Evolutionary conservation across 495 filamentous ascomycete genomes (phyloP).

Genomic region (Penicillium cataractarum): DNA sequence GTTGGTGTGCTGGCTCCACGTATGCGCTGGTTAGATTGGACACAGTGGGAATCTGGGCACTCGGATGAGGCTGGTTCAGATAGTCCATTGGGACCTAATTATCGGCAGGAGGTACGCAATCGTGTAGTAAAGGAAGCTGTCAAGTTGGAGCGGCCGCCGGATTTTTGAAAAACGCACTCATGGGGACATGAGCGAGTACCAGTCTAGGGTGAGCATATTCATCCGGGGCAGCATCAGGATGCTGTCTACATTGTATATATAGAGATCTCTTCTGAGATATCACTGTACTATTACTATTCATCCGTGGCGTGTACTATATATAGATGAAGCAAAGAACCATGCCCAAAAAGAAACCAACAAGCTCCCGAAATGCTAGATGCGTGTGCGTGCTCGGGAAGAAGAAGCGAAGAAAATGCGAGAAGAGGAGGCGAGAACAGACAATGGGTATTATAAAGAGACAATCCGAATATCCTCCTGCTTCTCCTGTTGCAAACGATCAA

Average conservation of each 20-base stretch:
- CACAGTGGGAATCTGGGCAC: conserved; percentile 43
- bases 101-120: conserved; percentile 47
- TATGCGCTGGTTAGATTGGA: conserved; percentile 48
- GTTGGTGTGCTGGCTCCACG: conserved; percentile 65
- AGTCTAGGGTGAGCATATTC: not conserved
- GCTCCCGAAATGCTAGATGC: conserved; percentile 7
- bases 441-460: conserved; percentile 36
- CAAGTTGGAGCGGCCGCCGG: conserved; percentile 36
- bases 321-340: not conserved
- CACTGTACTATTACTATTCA: conserved; percentile 32
- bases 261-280: conserved; percentile 18
- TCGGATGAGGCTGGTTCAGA: conserved; percentile 26
- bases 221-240: conserved; percentile 8
- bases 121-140: conserved; percentile 45
- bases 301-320: conserved; percentile 5
- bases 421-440: not conserved
- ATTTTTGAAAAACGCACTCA: conserved; percentile 19
- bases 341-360: conserved; percentile 4
- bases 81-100: conserved; percentile 32
- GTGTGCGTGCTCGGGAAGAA: not conserved
- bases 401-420: not conserved
- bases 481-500: conserved; percentile 66
- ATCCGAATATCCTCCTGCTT: conserved; percentile 63
- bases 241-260: conserved; percentile 7
- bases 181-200: too few relatives aligned